Percentiles rank a stretch among this genome's conserved stretches.
phyloP scores from a whole-genome alignment of 495 filamentous ascomycete species.

The Rusavskia elegans region DNA sequence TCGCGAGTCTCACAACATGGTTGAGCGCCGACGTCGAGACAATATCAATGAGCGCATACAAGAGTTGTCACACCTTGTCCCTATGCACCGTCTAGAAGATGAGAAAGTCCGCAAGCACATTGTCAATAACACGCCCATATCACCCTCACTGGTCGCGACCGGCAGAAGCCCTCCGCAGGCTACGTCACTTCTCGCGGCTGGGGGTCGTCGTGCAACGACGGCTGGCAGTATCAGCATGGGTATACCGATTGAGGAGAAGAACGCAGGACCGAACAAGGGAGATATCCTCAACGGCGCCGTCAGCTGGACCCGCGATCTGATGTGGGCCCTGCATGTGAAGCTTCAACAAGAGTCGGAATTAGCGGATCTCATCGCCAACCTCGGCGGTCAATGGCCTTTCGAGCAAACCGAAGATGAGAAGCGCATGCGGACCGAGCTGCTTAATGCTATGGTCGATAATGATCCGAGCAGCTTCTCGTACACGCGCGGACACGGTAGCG shows the following conservation, averaged over 20 bases:
- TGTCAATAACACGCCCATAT: constrained; percentile 74
- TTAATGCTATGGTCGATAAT: constrained; percentile 68
- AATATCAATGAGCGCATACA: constrained; percentile 99
- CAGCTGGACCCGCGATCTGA: constrained; percentile 89
- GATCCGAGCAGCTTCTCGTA: constrained; percentile 59
- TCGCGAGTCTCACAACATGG: constrained; percentile 88
- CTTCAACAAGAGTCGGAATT: constrained; percentile 78
- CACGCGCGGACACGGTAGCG: constrained; percentile 66
- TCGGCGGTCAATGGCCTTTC: constrained; percentile 63
- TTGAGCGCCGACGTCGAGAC: constrained; percentile 85
- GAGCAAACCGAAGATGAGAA: constrained; percentile 82
- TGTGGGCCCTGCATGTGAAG: constrained; percentile 87
- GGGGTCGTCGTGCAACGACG: constrained; percentile 59
- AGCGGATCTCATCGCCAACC: constrained; percentile 48
- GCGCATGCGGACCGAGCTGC: constrained; percentile 83
- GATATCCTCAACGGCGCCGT: constrained; percentile 96
- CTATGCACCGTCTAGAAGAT: constrained; percentile 83
- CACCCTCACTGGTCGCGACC: constrained; percentile 54
- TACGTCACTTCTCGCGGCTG: constrained; percentile 79
- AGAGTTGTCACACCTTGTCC: constrained; percentile 85
- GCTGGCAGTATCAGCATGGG: constrained; percentile 83
- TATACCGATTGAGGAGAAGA: constrained; percentile 85
- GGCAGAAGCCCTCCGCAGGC: constrained; percentile 54
- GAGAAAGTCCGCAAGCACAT: constrained; percentile 93
- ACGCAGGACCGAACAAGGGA: constrained; percentile 97